Conservation (phyloP, 2,329 filamentous ascomycete genomes). For the Hypoxylon sp. region DNA sequence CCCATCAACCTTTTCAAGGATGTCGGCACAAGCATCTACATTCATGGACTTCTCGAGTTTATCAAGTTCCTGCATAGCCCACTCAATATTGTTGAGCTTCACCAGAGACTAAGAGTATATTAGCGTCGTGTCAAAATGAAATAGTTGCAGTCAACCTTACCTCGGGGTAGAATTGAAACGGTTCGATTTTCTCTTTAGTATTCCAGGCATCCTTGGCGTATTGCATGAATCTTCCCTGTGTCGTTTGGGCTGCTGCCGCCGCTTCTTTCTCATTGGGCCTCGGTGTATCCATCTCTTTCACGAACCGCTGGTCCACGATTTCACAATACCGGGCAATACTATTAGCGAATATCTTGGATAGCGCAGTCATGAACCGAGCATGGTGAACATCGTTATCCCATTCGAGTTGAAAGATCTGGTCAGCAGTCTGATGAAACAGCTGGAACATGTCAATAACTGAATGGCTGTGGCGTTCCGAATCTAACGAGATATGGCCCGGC, state of each 20-base stretch:
- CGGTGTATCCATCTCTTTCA: conserved; percentile 91
- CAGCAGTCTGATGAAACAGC: conserved; percentile 91
- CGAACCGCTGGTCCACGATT: conserved; percentile 86
- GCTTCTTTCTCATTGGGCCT: conserved; percentile 83
- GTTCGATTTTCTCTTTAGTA: conserved; percentile 92
- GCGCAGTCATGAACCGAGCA: conserved; percentile 95
- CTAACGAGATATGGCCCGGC: conserved; percentile 74
- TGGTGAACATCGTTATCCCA: conserved; percentile 96
- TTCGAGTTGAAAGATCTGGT: conserved; percentile 86
- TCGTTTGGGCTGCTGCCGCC: conserved; percentile 80
- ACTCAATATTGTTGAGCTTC: conserved; percentile 98
- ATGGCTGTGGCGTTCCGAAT: conserved; percentile 91
- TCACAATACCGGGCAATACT: conserved; percentile 94
- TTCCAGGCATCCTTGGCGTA: conserved; percentile 94
- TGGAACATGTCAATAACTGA: conserved; percentile 95
- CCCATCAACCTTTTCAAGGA: conserved; percentile 82
- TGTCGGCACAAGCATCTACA: conserved; percentile 88
- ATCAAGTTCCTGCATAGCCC: conserved; percentile 91
- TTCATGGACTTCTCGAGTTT: conserved; percentile 91
- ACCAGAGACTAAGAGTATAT: conserved; percentile 81
- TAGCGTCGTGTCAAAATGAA: conserved; percentile 46
- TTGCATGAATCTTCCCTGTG: conserved; percentile 93
- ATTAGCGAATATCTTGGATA: conserved; percentile 86
- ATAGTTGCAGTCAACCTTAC: conserved; percentile 63
- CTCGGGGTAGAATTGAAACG: conserved; percentile 96